These are phyloP conservation scores for Scleroderma citrinum DNA, from an alignment of 768 basidiomycete species.

Conservation along the genomic window DNA sequence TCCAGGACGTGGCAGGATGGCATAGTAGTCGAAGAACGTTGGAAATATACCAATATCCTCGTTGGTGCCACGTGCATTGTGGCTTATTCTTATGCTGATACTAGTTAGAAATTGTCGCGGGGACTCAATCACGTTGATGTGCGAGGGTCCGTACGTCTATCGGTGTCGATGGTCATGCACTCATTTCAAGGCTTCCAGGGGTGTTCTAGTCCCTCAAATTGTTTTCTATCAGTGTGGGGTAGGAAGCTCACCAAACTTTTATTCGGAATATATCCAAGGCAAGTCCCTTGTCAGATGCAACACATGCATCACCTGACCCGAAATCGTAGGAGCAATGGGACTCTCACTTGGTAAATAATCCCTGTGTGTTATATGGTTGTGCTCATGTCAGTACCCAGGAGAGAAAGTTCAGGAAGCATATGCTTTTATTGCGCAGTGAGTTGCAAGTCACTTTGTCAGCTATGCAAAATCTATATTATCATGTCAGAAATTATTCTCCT, in stretches of 20 bases:
- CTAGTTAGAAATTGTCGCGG: constrained; percentile 45
- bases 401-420: constrained; percentile 77
- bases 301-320: not conserved
- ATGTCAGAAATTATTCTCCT: constrained; percentile 55
- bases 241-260: constrained; percentile 50
- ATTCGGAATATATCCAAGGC: constrained; percentile 60
- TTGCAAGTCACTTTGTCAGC: constrained; percentile 1
- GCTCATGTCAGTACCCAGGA: constrained; percentile 31
- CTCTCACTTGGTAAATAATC: constrained; percentile 45
- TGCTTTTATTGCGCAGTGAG: constrained; percentile 76
- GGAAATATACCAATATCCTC: constrained; percentile 52
- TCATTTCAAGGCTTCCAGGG: constrained; percentile 15
- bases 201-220: constrained; percentile 47
- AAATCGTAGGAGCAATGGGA: constrained; percentile 54
- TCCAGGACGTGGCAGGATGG: constrained; percentile 72
- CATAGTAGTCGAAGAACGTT: constrained; percentile 35
- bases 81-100: not conserved
- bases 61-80: constrained; percentile 26
- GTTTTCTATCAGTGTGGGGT: constrained; percentile 64
- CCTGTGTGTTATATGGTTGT: not conserved
- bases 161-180: not conserved
- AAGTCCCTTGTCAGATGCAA: constrained; percentile 4
- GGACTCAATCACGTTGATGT: constrained; percentile 46
- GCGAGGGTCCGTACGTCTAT: constrained; percentile 25
- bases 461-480: not conserved